Conservation (phyloP, 306 rosid species). For the Rosa multiflora region DNA sequence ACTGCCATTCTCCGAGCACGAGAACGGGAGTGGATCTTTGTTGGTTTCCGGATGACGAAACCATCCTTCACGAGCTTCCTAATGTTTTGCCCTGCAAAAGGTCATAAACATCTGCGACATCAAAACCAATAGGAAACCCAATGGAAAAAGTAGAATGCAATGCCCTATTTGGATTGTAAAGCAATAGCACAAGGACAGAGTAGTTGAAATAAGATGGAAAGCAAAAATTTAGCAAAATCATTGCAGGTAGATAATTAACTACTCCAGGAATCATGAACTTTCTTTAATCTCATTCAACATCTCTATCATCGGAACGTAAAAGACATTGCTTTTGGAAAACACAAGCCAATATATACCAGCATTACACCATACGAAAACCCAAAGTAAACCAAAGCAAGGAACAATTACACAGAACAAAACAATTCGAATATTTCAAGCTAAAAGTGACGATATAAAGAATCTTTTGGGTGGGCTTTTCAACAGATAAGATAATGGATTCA, state of each 20-base stretch:
- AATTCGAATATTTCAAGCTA: neutral
- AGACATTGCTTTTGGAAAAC: neutral
- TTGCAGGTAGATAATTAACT: neutral
- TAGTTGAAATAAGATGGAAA: neutral
- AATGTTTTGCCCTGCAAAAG: conserved; percentile 71
- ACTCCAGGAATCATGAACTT: neutral
- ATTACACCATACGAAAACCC: neutral
- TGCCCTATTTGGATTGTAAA: neutral
- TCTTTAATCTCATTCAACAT: neutral
- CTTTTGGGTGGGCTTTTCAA: too few relatives aligned
- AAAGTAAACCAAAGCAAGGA: neutral
- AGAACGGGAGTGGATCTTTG: conserved; percentile 92
- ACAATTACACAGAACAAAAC: neutral
- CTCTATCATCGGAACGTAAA: neutral
- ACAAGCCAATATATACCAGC: neutral
- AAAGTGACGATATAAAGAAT: neutral
- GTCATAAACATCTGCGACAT: neutral
- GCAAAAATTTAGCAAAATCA: neutral
- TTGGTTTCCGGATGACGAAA: conserved; percentile 86
- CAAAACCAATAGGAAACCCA: neutral
- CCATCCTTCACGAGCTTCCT: conserved; percentile 98
- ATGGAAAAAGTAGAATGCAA: neutral
- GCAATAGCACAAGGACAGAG: neutral
- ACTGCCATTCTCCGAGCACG: conserved; percentile 92
- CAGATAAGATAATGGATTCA: neutral